These are phyloP conservation scores for Mycena kentingensis DNA, from an alignment of 768 basidiomycete species.

Conservation along the genomic window DNA sequence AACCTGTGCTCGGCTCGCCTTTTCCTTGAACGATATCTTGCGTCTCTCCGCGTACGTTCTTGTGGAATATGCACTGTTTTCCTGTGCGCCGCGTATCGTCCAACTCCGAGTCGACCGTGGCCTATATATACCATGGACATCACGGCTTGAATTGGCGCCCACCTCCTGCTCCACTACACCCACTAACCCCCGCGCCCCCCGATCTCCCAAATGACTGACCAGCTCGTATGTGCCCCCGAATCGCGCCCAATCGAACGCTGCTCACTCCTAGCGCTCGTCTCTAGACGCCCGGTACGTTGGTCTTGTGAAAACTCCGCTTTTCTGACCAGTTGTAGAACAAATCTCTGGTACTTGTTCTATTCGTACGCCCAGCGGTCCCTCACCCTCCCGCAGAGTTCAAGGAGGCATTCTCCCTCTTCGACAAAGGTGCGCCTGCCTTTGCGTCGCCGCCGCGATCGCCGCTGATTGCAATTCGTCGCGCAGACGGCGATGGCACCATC, in stretches of 20 bases:
- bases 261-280: neutral
- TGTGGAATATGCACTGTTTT: neutral
- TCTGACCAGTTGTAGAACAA: conserved; percentile 20
- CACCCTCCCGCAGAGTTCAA: conserved; percentile 25
- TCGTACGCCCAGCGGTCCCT: neutral
- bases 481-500: conserved; percentile 54
- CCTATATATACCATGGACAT: neutral
- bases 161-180: conserved; percentile 1
- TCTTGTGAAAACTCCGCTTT: neutral
- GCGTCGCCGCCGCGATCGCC: neutral
- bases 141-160: neutral
- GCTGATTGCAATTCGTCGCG: neutral
- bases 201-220: conserved; percentile 24
- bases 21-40: neutral
- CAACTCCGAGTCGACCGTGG: neutral
- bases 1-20: neutral
- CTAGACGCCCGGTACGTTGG: conserved; percentile 18
- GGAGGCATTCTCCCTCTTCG: conserved; percentile 30
- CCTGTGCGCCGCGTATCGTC: neutral
- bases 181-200: neutral
- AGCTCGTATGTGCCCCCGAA: conserved; percentile 13
- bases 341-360: conserved; percentile 22
- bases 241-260: neutral
- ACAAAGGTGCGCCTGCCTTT: conserved; percentile 22
- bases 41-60: neutral